Evolutionary conservation across 345 rosid genomes (phyloP).

Genomic region (Kernera saxatilis): DNA sequence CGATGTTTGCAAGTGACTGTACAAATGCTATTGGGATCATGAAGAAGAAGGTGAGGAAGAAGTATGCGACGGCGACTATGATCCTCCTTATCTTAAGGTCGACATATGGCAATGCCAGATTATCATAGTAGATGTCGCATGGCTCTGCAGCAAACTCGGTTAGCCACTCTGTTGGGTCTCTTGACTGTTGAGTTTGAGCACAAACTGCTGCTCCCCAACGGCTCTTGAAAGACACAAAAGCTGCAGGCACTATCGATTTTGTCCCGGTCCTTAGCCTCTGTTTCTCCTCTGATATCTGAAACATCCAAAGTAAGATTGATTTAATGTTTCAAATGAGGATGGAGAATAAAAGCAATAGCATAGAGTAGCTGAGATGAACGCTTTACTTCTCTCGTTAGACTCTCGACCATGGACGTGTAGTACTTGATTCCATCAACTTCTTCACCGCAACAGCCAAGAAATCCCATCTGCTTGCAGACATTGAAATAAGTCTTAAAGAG

Average conservation of each 20-base stretch:
- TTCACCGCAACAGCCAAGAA: conserved; percentile 71
- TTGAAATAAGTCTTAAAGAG: not conserved
- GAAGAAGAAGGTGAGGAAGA: conserved; percentile 95
- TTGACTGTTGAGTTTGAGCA: conserved; percentile 89
- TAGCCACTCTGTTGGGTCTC: conserved; percentile 83
- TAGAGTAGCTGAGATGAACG: not conserved
- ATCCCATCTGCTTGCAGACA: conserved; percentile 53
- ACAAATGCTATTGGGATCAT: conserved; percentile 92
- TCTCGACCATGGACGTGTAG: conserved; percentile 58
- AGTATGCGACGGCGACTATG: conserved; percentile 57
- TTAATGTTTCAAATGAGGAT: not conserved
- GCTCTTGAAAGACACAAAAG: conserved; percentile 86
- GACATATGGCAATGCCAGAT: conserved; percentile 83
- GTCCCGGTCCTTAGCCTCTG: conserved; percentile 43
- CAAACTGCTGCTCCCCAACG: conserved; percentile 96
- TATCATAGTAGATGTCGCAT: conserved; percentile 77
- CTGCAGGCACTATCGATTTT: conserved; percentile 64
- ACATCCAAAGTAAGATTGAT: not conserved
- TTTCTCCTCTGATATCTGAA: conserved; percentile 69
- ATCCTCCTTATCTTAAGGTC: conserved; percentile 71
- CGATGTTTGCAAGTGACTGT: conserved; percentile 92
- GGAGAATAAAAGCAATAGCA: not conserved
- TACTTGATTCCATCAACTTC: conserved; percentile 73
- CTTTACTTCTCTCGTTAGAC: conserved; percentile 49
- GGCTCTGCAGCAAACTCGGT: conserved; percentile 99